Conservation (phyloP, 2,329 filamentous ascomycete species). For the Aspergillus cejpii region DNA sequence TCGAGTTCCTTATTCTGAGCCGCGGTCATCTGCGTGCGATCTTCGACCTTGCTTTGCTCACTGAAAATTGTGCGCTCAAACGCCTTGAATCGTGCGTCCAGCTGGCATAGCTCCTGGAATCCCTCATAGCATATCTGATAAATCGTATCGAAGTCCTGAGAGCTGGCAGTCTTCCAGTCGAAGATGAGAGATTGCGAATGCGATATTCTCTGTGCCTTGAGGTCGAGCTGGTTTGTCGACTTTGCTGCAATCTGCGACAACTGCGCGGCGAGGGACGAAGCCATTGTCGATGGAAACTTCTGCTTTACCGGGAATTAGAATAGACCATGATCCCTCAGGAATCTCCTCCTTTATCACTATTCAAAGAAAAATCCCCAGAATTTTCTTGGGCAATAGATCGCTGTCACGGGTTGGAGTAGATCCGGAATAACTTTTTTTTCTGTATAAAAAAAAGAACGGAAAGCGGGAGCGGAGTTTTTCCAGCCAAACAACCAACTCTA, state of each 20-base stretch:
- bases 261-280: slow-evolving; percentile 84
- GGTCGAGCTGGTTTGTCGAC: slow-evolving; percentile 82
- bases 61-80: slow-evolving; percentile 81
- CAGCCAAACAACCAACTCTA: slow-evolving; percentile 16
- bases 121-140: slow-evolving; percentile 82
- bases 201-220: slow-evolving; percentile 84
- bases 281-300: slow-evolving; percentile 49
- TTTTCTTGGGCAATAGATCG: slow-evolving; percentile 10
- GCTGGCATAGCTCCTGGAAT: slow-evolving; percentile 80
- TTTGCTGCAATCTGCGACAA: slow-evolving; percentile 85
- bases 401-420: slow-evolving; percentile 8
- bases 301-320: slow-evolving; percentile 11
- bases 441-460: slow-evolving; percentile 14
- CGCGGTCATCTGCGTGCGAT: slow-evolving; percentile 75
- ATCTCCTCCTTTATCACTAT: slow-evolving; percentile 2
- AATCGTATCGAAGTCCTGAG: slow-evolving; percentile 83
- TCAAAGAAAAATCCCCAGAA: not conserved
- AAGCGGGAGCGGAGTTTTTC: slow-evolving; percentile 23
- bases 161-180: slow-evolving; percentile 73
- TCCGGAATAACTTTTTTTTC: slow-evolving; percentile 28
- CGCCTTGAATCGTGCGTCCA: slow-evolving; percentile 69
- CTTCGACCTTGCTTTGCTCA: slow-evolving; percentile 83
- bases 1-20: slow-evolving; percentile 78
- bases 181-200: slow-evolving; percentile 95
- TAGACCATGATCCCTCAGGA: slow-evolving; percentile 18